These are phyloP conservation scores for Bidens hawaiensis DNA, from an alignment of 140 eudicot genomes.

Conservation along the genomic window DNA sequence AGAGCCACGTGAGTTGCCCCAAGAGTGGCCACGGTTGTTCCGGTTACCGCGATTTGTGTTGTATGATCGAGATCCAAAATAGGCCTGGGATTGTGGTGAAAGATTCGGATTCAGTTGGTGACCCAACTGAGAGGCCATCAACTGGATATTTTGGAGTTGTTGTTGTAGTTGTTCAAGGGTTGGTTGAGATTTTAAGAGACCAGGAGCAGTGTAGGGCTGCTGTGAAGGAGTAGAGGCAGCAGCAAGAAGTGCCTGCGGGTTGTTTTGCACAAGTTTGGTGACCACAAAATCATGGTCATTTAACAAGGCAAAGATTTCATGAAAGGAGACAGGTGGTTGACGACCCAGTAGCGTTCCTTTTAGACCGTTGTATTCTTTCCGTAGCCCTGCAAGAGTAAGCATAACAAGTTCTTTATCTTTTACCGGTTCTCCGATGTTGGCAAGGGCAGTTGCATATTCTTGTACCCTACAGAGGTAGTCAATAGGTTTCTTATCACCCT, in stretches of 20 bases:
- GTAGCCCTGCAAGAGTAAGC: too few species aligned
- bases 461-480: too few species aligned
- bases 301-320: too few species aligned
- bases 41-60: neutral
- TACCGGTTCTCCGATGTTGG: neutral
- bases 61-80: neutral
- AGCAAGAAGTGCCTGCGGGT: too few species aligned
- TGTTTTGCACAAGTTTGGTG: too few species aligned
- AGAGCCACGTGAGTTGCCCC: neutral
- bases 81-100: neutral
- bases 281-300: neutral
- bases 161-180: neutral
- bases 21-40: neutral
- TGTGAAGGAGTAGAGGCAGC: neutral
- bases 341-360: neutral
- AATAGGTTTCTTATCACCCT: too few species aligned
- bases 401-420: neutral
- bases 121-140: neutral
- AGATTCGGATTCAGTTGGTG: neutral
- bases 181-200: neutral
- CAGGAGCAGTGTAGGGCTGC: neutral
- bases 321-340: neutral
- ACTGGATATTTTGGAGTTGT: neutral
- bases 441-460: neutral
- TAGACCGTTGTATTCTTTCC: neutral